phyloP scores from a whole-genome alignment of 2,329 filamentous ascomycete genomes.

The Xylaria arbuscula region DNA sequence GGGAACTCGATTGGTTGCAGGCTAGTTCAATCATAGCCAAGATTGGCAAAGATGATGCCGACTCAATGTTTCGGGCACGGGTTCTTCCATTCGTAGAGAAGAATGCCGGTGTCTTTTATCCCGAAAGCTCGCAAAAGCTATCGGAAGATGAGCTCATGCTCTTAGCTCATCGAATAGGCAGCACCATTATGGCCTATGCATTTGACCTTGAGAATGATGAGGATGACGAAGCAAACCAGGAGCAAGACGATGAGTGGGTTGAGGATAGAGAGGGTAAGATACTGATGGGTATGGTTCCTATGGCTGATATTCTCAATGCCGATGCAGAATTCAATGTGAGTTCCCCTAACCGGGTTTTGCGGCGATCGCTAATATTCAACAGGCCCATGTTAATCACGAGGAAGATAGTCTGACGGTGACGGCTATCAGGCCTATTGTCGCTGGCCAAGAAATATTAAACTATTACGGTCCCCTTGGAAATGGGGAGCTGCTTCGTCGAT shows the following conservation, averaged over 20 bases:
- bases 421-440: slow-evolving; percentile 72
- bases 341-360: slow-evolving; percentile 15
- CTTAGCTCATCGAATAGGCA: slow-evolving; percentile 83
- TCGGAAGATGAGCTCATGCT: slow-evolving; percentile 59
- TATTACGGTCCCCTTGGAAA: slow-evolving; percentile 89
- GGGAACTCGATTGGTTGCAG: slow-evolving; percentile 78
- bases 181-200: slow-evolving; percentile 91
- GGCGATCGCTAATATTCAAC: slow-evolving; percentile 16
- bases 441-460: slow-evolving; percentile 84
- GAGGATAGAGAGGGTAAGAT: slow-evolving; percentile 69
- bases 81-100: slow-evolving; percentile 64
- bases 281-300: slow-evolving; percentile 86
- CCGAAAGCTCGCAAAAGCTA: slow-evolving; percentile 48
- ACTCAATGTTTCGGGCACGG: slow-evolving; percentile 71
- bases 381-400: slow-evolving; percentile 67
- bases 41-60: slow-evolving; percentile 78
- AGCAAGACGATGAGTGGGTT: slow-evolving; percentile 72
- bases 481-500: slow-evolving; percentile 83
- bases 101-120: slow-evolving; percentile 60
- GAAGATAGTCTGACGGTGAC: slow-evolving; percentile 74
- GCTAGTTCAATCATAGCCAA: slow-evolving; percentile 80
- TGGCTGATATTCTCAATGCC: slow-evolving; percentile 91
- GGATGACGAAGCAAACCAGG: slow-evolving; percentile 63
- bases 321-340: slow-evolving; percentile 86
- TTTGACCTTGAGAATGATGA: slow-evolving; percentile 77